Conservation (phyloP, 78 protist species). For the Creolimax fragrantissima region DNA sequence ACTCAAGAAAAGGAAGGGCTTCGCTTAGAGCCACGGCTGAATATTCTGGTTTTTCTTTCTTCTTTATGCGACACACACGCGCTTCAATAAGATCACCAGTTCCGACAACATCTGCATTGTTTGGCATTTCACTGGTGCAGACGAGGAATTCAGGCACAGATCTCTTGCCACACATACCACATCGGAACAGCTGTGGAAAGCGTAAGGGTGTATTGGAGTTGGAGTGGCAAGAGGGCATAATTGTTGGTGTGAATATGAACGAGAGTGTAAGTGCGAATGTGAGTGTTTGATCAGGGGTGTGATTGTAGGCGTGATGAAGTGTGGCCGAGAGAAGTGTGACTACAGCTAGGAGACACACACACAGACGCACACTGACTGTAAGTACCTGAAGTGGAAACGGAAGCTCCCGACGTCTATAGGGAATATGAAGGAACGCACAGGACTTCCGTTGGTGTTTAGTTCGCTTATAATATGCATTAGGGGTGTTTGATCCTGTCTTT, state of each 20-base stretch:
- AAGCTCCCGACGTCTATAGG: neutral
- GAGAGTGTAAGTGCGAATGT: too few relatives aligned
- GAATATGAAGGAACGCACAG: neutral
- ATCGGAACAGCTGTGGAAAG: neutral
- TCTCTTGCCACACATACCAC: slow-evolving; percentile 15
- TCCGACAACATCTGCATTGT: neutral
- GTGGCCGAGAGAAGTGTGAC: too few relatives aligned
- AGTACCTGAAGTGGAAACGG: neutral
- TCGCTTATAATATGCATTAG: too few relatives aligned
- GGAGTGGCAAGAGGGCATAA: too few relatives aligned
- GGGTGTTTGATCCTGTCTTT: too few relatives aligned
- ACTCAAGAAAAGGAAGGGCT: slow-evolving; percentile 70
- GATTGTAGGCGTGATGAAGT: too few relatives aligned
- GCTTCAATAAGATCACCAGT: slow-evolving; percentile 46
- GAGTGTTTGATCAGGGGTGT: too few relatives aligned
- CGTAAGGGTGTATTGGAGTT: too few relatives aligned
- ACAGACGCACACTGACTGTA: too few relatives aligned
- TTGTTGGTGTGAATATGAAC: too few relatives aligned
- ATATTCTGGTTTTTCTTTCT: slow-evolving; percentile 34
- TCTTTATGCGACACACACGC: slow-evolving; percentile 24
- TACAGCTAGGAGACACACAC: too few relatives aligned
- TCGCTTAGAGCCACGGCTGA: slow-evolving; percentile 56
- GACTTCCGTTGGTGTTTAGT: too few relatives aligned
- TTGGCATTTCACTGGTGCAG: slow-evolving; percentile 51
- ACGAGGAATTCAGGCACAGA: slow-evolving; percentile 59